A percentile compares a stretch with the other conserved stretches of the same genome.
Evolutionary conservation across 257 asterid species (phyloP).

Genomic region (Schizonepeta tenuifolia): DNA sequence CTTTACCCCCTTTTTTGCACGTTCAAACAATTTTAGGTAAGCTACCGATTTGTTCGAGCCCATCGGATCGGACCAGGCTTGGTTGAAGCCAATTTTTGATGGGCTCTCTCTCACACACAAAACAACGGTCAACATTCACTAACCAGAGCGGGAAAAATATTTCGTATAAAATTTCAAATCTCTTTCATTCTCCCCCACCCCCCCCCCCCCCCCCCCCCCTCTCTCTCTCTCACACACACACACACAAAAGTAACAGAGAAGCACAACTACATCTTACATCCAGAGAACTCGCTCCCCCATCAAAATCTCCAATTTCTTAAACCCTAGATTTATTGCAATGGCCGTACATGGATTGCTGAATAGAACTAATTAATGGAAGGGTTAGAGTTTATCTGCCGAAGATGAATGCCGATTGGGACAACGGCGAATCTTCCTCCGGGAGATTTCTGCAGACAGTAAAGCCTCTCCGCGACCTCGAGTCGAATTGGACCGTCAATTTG

Average conservation of each 20-base stretch:
- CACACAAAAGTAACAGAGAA: background rate
- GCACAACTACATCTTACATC: background rate
- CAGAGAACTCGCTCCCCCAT: background rate
- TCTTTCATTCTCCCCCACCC: constrained; percentile 9
- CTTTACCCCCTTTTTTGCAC: no score
- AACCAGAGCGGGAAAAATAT: constrained; percentile 12
- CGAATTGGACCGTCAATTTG: constrained; percentile 92
- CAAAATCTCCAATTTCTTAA: constrained; percentile 11
- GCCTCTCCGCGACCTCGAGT: constrained; percentile 83
- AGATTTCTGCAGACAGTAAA: constrained; percentile 60
- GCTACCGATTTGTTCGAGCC: no score
- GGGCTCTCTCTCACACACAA: background rate
- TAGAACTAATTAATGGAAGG: constrained; percentile 28
- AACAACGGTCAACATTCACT: background rate
- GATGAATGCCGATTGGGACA: constrained; percentile 54
- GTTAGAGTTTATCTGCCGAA: constrained; percentile 20
- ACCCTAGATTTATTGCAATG: constrained; percentile 24
- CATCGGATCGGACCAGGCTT: no score
- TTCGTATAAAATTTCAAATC: constrained; percentile 17
- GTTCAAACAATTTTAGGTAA: no score
- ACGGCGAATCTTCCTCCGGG: constrained; percentile 52
- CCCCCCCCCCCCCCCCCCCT: background rate
- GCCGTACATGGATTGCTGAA: background rate
- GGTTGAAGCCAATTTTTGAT: background rate
- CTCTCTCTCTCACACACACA: background rate